Conservation (phyloP, 331 rosid species). For the Dryas integrifolia region DNA sequence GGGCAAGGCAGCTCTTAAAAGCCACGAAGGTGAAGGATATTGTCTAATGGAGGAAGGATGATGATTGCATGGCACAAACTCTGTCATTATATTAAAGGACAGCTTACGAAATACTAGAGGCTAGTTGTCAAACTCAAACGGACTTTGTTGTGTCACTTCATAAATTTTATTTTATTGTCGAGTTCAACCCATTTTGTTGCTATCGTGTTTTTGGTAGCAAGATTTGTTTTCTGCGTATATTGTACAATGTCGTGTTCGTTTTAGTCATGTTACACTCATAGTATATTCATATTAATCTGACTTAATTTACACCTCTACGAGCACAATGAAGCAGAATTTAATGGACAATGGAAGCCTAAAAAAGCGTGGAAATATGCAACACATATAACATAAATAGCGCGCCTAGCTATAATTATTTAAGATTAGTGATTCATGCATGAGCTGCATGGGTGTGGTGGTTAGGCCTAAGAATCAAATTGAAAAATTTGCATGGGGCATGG, state of each 20-base stretch:
- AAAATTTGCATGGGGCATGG: not conserved
- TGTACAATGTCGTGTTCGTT: too few relatives aligned
- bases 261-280: too few relatives aligned
- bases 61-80: not conserved
- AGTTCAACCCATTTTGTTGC: too few relatives aligned
- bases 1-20: not conserved
- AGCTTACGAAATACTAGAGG: not conserved
- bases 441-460: constrained; percentile 17
- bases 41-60: not conserved
- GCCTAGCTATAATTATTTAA: constrained; percentile 1
- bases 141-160: too few relatives aligned
- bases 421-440: not conserved
- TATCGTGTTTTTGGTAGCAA: too few relatives aligned
- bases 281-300: too few relatives aligned
- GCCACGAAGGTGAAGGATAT: constrained; percentile 8
- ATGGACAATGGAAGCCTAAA: constrained; percentile 3
- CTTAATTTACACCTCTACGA: too few relatives aligned
- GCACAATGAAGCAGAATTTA: constrained; percentile 4
- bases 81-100: not conserved
- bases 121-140: too few relatives aligned
- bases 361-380: not conserved
- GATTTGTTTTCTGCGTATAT: too few relatives aligned
- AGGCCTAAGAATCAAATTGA: not conserved
- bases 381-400: not conserved
- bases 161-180: too few relatives aligned